These are phyloP conservation scores for Paradendryphiella salina DNA, from an alignment of 2,329 filamentous ascomycete species.

Conservation along the genomic window DNA sequence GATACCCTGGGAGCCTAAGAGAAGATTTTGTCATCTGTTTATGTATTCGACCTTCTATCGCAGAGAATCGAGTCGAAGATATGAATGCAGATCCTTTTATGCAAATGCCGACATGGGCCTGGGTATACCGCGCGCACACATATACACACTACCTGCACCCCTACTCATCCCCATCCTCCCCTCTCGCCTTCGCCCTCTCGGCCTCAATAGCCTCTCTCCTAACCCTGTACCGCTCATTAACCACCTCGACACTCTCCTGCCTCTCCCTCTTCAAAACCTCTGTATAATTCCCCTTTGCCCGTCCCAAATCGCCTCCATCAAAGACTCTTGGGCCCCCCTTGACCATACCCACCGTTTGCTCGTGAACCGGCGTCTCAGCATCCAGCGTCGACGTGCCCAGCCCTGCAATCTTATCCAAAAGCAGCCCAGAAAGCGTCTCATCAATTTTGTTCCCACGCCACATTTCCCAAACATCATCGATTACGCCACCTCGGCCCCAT, in stretches of 20 bases:
- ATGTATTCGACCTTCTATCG: too few species aligned
- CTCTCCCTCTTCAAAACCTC: conserved; percentile 59
- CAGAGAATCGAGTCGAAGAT: too few species aligned
- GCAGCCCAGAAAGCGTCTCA: conserved; percentile 75
- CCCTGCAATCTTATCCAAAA: conserved; percentile 66
- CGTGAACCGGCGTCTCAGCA: conserved; percentile 11
- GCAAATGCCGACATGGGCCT: not conserved
- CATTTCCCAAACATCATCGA: conserved; percentile 70
- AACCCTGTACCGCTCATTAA: conserved; percentile 63
- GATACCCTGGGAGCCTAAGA: not conserved
- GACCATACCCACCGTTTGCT: conserved; percentile 23
- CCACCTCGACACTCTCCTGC: conserved; percentile 62
- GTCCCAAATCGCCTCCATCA: conserved; percentile 59
- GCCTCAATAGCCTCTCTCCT: conserved; percentile 52
- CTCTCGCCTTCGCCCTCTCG: conserved; percentile 8
- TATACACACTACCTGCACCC: not conserved
- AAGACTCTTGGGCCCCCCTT: conserved; percentile 57
- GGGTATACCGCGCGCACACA: not conserved
- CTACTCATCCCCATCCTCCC: conserved; percentile 42
- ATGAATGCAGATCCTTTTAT: too few species aligned
- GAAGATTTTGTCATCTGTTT: not conserved
- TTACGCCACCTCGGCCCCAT: conserved; percentile 42
- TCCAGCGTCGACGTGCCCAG: conserved; percentile 43
- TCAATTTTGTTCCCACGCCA: conserved; percentile 90
- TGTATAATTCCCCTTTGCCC: conserved; percentile 61